Evolutionary conservation across 202 grass and related monocot genomes (phyloP), one percentile per base, ranked within the genome.

Genomic region (Musa balbisiana): DNA sequence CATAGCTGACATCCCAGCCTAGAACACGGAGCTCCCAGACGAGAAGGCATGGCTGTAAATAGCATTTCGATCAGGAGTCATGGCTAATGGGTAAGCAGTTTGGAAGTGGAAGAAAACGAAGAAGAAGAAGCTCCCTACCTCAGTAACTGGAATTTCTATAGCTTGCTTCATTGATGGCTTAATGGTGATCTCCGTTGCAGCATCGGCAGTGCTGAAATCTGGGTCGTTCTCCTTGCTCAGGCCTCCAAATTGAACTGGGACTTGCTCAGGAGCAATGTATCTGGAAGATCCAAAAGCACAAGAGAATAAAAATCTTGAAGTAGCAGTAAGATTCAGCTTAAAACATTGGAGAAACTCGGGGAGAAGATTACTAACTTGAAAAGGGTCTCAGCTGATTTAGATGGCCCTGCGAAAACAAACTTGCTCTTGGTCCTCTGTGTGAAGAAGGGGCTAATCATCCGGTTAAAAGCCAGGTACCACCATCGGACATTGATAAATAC

Each of bases 401-500:
- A 88, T 20, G 91, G 91, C 69, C 94, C 86, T 2, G 91, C 88
- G 20, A 93, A 93, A 49, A 98, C 87, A 22, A 98, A 94, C 85
- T 98, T 98, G 90, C 94, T 98, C 83, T 85, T 98, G 76, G 94
- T 98, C 74, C 94, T 88, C 83, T 90, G 95, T 22, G 95, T 94
- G 43, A 99, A 85, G 87, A 99, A 99, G 2, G 95, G 89, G 83
- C 87, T 90, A 80, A 99, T 92, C 95, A 99, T 95, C 73, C 87
- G 84, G 86, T 99, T 95, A 26, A 85, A 89, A 24, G 95, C 95
- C 16, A 99, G 82, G 69, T 99, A 99, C 95, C 95, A 99, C 95
- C 95, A 99, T n/a, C 91, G 95, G 33, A 95, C 95, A 82, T 99
- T 99, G 83, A 99, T 92, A 87, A 99, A 99, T 51, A 99, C 83